A percentile compares a stretch with the other conserved stretches of the same genome.
phyloP scores from a whole-genome alignment of 2,329 filamentous ascomycete species.

The Alternaria postmessia region DNA sequence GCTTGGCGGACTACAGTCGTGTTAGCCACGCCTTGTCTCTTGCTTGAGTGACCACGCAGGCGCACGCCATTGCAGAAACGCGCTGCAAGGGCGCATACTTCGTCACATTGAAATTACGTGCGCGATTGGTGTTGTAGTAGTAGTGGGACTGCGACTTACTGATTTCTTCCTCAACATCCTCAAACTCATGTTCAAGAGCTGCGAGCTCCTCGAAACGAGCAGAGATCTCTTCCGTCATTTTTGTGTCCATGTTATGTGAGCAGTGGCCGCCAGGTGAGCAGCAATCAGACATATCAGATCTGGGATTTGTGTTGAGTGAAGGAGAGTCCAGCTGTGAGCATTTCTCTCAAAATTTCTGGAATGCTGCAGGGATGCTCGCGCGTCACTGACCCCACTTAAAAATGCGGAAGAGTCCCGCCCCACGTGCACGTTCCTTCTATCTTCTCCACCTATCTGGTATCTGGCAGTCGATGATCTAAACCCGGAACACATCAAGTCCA shows the following conservation, averaged over 20 bases:
- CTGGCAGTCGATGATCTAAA: neutral
- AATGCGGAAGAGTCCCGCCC: slow-evolving; percentile 23
- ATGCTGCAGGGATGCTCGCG: slow-evolving; percentile 18
- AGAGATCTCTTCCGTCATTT: slow-evolving; percentile 36
- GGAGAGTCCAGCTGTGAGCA: slow-evolving; percentile 12
- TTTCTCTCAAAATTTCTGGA: slow-evolving; percentile 26
- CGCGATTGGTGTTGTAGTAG: neutral
- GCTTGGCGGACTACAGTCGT: slow-evolving; percentile 72
- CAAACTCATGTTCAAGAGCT: slow-evolving; percentile 82
- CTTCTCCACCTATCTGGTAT: neutral
- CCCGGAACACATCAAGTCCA: neutral
- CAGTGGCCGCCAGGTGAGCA: slow-evolving; percentile 1
- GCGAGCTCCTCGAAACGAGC: slow-evolving; percentile 75
- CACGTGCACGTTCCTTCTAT: neutral
- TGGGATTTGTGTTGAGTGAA: neutral
- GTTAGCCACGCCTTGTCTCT: slow-evolving; percentile 16
- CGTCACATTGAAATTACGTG: neutral
- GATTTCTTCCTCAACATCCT: slow-evolving; percentile 82
- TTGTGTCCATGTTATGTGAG: slow-evolving; percentile 31
- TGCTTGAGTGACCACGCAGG: neutral
- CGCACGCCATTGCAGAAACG: neutral
- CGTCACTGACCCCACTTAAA: slow-evolving; percentile 11
- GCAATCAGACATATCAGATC: slow-evolving; percentile 1
- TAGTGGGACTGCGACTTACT: slow-evolving; percentile 59
- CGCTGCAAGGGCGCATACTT: neutral